phyloP scores from a whole-genome alignment of 2,329 filamentous ascomycete species.

The Aspergillus alliaceus region DNA sequence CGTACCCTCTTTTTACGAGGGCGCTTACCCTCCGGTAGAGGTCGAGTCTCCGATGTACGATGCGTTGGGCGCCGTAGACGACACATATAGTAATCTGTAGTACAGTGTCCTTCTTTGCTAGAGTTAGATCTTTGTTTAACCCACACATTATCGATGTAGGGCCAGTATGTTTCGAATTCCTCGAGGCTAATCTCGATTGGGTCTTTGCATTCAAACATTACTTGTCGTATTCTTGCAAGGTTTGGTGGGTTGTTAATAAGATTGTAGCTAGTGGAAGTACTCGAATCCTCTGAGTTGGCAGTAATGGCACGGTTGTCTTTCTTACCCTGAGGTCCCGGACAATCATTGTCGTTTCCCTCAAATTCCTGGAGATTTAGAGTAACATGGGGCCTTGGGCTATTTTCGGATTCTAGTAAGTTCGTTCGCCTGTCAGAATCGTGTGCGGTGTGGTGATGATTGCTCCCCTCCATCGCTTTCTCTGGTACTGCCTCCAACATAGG shows the following conservation, averaged over 20 bases:
- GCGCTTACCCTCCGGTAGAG: conserved; percentile 47
- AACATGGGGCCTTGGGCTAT: neutral
- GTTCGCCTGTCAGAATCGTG: conserved; percentile 7
- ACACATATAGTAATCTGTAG: conserved; percentile 50
- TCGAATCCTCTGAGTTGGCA: neutral
- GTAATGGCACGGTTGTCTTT: neutral
- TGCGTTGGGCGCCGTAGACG: conserved; percentile 42
- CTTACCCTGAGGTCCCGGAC: conserved; percentile 1
- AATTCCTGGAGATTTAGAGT: neutral
- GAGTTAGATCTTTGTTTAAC: conserved; percentile 46
- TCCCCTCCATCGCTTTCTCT: conserved; percentile 12
- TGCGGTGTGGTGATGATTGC: neutral
- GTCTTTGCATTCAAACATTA: conserved; percentile 47
- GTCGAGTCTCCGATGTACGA: conserved; percentile 41
- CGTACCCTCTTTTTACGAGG: conserved; percentile 45
- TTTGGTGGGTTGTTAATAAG: conserved; percentile 46
- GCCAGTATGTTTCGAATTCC: conserved; percentile 50
- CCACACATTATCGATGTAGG: conserved; percentile 53
- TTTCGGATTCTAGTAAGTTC: neutral
- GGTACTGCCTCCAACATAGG: conserved; percentile 6
- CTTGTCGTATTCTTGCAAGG: conserved; percentile 42
- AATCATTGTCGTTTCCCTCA: neutral
- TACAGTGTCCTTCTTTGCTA: conserved; percentile 43
- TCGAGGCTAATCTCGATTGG: conserved; percentile 47
- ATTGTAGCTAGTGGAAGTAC: conserved; percentile 20